Percentiles rank a stretch among this genome's conserved stretches.
Evolutionary conservation across 768 basidiomycete genomes (phyloP).

Genomic region (Trametes cingulata): DNA sequence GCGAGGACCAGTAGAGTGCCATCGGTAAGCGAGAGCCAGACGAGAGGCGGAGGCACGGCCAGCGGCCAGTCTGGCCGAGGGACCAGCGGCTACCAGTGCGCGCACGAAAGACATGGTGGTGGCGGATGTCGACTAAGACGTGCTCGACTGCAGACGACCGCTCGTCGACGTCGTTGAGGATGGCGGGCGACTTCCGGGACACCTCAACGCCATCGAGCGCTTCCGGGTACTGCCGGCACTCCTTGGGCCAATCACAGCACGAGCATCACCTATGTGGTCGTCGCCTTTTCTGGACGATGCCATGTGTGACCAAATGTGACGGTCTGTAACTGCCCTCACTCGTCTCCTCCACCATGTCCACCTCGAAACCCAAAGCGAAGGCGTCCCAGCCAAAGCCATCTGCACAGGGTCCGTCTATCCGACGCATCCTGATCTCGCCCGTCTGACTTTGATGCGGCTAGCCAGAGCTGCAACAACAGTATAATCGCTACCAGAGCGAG

Average conservation of each 20-base stretch:
- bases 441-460: conserved; percentile 26
- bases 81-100: conserved; percentile 49
- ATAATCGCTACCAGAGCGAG: conserved; percentile 82
- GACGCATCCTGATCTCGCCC: too few relatives aligned
- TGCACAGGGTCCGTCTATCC: conserved; percentile 67
- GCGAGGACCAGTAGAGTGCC: conserved; percentile 45
- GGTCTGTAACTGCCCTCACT: conserved; percentile 8
- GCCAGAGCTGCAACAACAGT: conserved; percentile 85
- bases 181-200: conserved; percentile 25
- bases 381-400: conserved; percentile 52
- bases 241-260: conserved; percentile 48
- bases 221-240: conserved; percentile 30
- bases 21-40: conserved; percentile 48
- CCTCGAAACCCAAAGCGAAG: conserved; percentile 62
- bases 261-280: conserved; percentile 25
- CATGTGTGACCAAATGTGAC: not conserved
- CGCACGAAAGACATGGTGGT: conserved; percentile 60
- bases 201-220: conserved; percentile 27
- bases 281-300: conserved; percentile 1
- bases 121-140: conserved; percentile 42
- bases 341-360: conserved; percentile 46
- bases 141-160: conserved; percentile 28
- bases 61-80: conserved; percentile 48
- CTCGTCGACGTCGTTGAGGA: conserved; percentile 24
- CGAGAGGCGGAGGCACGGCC: conserved; percentile 29